phyloP scores from a whole-genome alignment of 139 green algal genomes.

The Mychonastes homosphaera region DNA sequence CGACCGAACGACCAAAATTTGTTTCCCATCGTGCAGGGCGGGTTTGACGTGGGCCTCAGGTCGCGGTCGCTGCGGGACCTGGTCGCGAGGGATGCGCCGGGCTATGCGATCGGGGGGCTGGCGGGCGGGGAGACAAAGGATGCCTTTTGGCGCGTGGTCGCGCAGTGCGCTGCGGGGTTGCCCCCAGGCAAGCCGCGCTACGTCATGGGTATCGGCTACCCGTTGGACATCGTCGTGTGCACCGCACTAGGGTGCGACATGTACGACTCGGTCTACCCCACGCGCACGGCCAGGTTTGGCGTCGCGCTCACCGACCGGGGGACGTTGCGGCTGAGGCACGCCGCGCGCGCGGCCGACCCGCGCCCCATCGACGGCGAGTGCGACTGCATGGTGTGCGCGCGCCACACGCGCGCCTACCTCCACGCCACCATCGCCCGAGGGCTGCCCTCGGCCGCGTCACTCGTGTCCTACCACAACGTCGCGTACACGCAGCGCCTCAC shows the following conservation, averaged over 20 bases:
- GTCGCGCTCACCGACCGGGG: constrained; percentile 71
- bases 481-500: constrained; percentile 70
- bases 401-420: constrained; percentile 70
- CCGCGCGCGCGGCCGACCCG: constrained; percentile 43
- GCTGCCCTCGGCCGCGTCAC: constrained; percentile 49
- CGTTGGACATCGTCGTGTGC: constrained; percentile 92
- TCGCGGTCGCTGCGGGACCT: constrained; percentile 57
- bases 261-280: constrained; percentile 94
- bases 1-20: constrained; percentile 77
- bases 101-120: constrained; percentile 91
- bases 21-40: constrained; percentile 76
- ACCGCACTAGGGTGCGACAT: constrained; percentile 78
- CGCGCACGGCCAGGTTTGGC: constrained; percentile 88
- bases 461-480: constrained; percentile 87
- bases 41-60: constrained; percentile 58
- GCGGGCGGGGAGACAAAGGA: constrained; percentile 90
- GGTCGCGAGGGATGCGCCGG: constrained; percentile 55
- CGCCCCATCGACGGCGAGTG: constrained; percentile 63
- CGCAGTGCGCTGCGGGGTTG: constrained; percentile 56
- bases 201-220: constrained; percentile 91
- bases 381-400: constrained; percentile 62
- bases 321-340: constrained; percentile 70
- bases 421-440: constrained; percentile 62
- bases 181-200: constrained; percentile 81
- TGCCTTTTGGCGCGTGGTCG: constrained; percentile 81